phyloP scores from a whole-genome alignment of 768 basidiomycete species.

The Suillus variegatus region DNA sequence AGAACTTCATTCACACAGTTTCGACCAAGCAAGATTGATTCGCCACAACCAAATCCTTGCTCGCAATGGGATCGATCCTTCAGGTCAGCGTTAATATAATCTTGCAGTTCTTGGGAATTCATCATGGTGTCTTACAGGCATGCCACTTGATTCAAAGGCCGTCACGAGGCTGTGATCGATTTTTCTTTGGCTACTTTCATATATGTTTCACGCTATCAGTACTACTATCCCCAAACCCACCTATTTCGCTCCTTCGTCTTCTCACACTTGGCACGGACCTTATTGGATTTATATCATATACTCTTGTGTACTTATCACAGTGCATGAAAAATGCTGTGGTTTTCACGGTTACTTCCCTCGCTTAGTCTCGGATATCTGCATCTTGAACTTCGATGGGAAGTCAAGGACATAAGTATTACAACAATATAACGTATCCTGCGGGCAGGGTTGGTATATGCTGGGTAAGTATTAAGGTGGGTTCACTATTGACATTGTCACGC shows the following conservation, averaged over 20 bases:
- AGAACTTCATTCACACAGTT: conserved; percentile 45
- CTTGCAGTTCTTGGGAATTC: not conserved
- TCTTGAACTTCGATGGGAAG: not conserved
- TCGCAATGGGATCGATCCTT: conserved; percentile 87
- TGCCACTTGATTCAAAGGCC: conserved; percentile 80
- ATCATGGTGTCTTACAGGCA: conserved; percentile 43
- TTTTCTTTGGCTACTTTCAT: conserved; percentile 1
- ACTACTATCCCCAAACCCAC: not conserved
- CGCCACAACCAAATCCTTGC: conserved; percentile 86
- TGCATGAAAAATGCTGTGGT: not conserved
- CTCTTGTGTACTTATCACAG: conserved; percentile 6
- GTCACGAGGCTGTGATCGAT: conserved; percentile 55
- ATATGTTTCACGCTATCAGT: conserved; percentile 4
- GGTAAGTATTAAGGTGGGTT: not conserved
- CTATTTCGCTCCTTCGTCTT: conserved; percentile 21
- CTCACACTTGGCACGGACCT: conserved; percentile 9
- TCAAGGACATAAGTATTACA: not conserved
- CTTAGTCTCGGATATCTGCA: not conserved
- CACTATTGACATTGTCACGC: too few relatives aligned
- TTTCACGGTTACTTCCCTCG: not conserved
- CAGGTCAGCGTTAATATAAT: conserved; percentile 54
- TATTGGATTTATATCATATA: conserved; percentile 2
- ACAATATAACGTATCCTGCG: not conserved
- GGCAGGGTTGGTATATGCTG: not conserved
- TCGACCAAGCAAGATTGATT: conserved; percentile 91